phyloP scores from a whole-genome alignment of 306 rosid species.

The Quercus gilva region DNA sequence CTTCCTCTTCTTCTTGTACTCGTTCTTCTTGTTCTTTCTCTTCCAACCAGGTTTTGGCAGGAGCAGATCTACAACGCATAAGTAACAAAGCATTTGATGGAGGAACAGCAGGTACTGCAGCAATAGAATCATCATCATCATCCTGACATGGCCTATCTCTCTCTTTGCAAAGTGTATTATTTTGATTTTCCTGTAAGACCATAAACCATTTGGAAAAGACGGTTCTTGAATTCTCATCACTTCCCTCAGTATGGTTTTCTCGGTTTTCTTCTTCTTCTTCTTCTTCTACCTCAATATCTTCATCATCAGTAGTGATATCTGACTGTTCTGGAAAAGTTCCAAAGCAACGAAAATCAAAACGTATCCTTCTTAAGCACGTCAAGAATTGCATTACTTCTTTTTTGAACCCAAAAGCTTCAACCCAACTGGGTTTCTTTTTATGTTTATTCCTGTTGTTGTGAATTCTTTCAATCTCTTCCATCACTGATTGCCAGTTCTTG shows the following conservation, averaged over 20 bases:
- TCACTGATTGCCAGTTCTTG: constrained; percentile 86
- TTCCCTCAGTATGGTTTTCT: constrained; percentile 30
- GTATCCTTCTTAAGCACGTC: constrained; percentile 63
- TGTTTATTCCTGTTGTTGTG: constrained; percentile 46
- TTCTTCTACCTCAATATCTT: constrained; percentile 25
- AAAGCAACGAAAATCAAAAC: constrained; percentile 73
- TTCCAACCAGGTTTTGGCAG: constrained; percentile 69
- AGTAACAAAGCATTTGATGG: constrained; percentile 85
- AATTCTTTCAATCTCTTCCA: constrained; percentile 94
- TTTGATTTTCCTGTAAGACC: constrained; percentile 76
- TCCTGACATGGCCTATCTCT: not conserved
- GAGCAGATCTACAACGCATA: constrained; percentile 95
- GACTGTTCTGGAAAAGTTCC: constrained; percentile 49
- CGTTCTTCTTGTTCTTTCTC: constrained; percentile 29
- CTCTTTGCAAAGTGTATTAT: constrained; percentile 16
- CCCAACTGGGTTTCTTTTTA: constrained; percentile 57
- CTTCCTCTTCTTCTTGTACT: not conserved
- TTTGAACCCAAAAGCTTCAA: constrained; percentile 67
- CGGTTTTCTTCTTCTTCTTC: constrained; percentile 24
- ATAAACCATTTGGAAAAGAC: constrained; percentile 86
- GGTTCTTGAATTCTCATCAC: constrained; percentile 46
- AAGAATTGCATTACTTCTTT: constrained; percentile 83
- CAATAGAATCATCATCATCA: constrained; percentile 8
- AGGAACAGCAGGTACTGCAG: constrained; percentile 37
- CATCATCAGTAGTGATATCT: constrained; percentile 53